Base-by-base conservation (phyloP, 352 stramenopile species). In the Globisporangium acanthophoron region DNA sequence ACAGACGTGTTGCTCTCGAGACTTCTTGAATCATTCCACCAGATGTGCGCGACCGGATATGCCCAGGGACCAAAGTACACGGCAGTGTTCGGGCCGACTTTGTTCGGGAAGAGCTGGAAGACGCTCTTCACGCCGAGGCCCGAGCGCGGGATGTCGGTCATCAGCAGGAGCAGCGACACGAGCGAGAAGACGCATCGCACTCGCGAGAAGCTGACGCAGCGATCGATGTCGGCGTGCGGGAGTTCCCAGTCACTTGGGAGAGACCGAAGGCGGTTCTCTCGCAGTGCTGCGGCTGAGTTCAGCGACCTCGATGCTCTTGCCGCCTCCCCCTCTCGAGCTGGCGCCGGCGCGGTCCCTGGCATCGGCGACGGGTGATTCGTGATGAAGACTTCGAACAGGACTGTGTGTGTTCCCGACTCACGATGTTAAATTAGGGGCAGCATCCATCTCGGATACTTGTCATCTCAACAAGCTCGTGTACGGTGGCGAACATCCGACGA, bases 81-180 rank as follows among this genome's bases (percentile, higher is more conserved):
- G 2, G 53, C 62, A 4, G 65, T 67, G 39, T 54, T 61, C 1
- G 75, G 75, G 27, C 68, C 67, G 5, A 66, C 60, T 7, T 52
- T 13, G 0, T 57, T 46, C 0, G 59, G 41, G 41, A 73, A 79
- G n/a, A 67, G 73, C 5, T 69, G 44, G 3, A 50, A 50, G 12
- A 78, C 27, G 20, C 54, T 61, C 27, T 35, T 27, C 5, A 80
- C 57, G 0, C 71, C 71, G 12, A 86, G 56, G 1, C 78, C 75
- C 0, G 75, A 76, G 11, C 78, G 73, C 7, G 73, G 75, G 27
- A 88, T 83, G 24, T 88, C 78, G 2, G 73, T 78, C 37, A 70
- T n/a, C 0, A 76, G 56, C 11, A 87, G 64, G 9, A 65, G 27
- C 21, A 87, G 24, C 12, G 62, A 67, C 5, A 85, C 29, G 1